These are phyloP conservation scores for Kernera saxatilis DNA, from an alignment of 345 rosid genomes.

Conservation along the genomic window DNA sequence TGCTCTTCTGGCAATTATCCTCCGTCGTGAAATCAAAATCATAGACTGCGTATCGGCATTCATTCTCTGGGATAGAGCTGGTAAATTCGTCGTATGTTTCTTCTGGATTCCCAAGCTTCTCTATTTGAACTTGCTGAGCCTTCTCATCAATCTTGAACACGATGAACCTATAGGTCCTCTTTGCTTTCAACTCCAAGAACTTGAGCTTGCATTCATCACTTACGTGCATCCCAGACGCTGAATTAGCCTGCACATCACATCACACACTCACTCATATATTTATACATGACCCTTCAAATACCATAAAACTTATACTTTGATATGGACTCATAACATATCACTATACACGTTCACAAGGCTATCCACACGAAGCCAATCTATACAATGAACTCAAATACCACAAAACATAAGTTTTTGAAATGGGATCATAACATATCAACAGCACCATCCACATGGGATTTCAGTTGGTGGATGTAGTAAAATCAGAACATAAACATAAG, in stretches of 20 bases:
- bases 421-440: neutral
- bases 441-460: neutral
- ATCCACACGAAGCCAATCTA: neutral
- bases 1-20: constrained; percentile 79
- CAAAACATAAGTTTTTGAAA: neutral
- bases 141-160: constrained; percentile 69
- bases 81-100: constrained; percentile 56
- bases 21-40: constrained; percentile 65
- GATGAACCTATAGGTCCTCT: constrained; percentile 59
- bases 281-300: neutral
- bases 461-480: neutral
- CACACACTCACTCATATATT: neutral
- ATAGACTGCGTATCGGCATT: constrained; percentile 71
- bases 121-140: constrained; percentile 49
- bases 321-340: neutral
- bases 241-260: constrained; percentile 47
- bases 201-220: constrained; percentile 62
- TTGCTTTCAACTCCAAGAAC: constrained; percentile 64
- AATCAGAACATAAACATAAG: neutral
- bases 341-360: neutral
- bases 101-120: constrained; percentile 49
- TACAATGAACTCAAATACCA: neutral
- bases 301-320: neutral
- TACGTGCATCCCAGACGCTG: constrained; percentile 73
- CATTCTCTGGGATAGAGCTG: constrained; percentile 42